Base-by-base conservation (phyloP, 2,329 filamentous ascomycete species). In the Ophidiomyces ophidiicola region DNA sequence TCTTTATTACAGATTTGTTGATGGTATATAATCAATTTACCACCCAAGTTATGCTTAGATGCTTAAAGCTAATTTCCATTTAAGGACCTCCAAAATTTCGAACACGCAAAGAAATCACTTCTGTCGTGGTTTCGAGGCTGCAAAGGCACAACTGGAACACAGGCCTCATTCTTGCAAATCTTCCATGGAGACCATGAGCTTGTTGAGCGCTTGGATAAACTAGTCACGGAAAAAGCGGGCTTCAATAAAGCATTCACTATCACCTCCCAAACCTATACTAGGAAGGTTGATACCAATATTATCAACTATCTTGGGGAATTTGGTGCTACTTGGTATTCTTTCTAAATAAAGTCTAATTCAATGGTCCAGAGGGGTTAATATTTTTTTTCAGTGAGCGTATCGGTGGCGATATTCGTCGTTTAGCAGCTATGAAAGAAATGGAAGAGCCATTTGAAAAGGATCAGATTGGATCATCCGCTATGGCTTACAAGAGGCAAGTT, bases 401-500 rank as follows among this genome's bases (percentile, higher is more conserved):
- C 44, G 73, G 75, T 34, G 70, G 71, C 32, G 82, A 88, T 51
- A 81, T 90, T 48, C 71, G 82, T 34, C 78, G 83, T 54, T 66
- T 88, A 33, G 79, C 80, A 4, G 68, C 72, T 53, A 72, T 77
- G 62, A 92, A 94, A 68, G 84, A 92, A 60, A 67, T 90, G 43
- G 86, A 92, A 55, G 82, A 87, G 66, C 83, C 82, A 0, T 83
- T 85, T 50, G 82, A 87, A 63, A 76, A 76, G 51, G 73, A 77
- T 48, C 84, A 92, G 62, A 85, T 87, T 49, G 82, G 80, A 19
- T 74, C 68, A 31, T 72, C 67, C 33, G 76, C 76, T 5, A 73
- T 74, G 70, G 76, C 77, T 2, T 81, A 80, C 66, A 80, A 80
- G 66, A 70, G 75, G 36, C 70, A 70, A 49, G 67, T 66, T 15